Conservation (phyloP, 1,284 basidiomycete genomes). For the Pseudozyma flocculosa region DNA sequence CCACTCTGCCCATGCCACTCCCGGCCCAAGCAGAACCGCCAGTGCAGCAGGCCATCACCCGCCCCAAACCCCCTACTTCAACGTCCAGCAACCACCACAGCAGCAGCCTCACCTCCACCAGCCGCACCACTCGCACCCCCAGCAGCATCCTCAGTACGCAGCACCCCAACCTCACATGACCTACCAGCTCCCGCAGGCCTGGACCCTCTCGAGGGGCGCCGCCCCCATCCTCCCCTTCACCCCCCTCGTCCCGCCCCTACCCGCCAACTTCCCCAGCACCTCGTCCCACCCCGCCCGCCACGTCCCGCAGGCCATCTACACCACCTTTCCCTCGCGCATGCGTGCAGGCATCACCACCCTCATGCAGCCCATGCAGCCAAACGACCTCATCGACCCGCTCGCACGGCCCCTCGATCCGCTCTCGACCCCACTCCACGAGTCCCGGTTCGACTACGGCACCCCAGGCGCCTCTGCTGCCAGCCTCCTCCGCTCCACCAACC, state of each 20-base stretch:
- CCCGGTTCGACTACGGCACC: conserved; percentile 7
- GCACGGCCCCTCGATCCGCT: conserved; percentile 27
- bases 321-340: conserved; percentile 85
- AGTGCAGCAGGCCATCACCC: too few relatives aligned
- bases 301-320: conserved; percentile 70
- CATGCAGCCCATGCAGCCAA: conserved; percentile 75
- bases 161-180: background rate
- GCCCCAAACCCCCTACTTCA: too few relatives aligned
- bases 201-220: background rate
- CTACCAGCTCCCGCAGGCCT: background rate
- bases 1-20: too few relatives aligned
- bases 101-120: background rate
- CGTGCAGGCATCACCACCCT: conserved; percentile 87
- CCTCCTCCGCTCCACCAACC: conserved; percentile 17
- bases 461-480: conserved; percentile 3
- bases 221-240: background rate
- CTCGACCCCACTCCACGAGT: conserved; percentile 14
- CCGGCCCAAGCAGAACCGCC: too few relatives aligned
- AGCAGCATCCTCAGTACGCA: background rate
- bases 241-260: background rate
- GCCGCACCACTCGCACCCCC: background rate
- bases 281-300: conserved; percentile 18
- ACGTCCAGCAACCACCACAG: too few relatives aligned
- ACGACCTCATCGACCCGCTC: conserved; percentile 26
- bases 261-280: background rate